These are phyloP conservation scores for Plantago coronopus DNA, from an alignment of 305 asterid species.

Conservation along the genomic window DNA sequence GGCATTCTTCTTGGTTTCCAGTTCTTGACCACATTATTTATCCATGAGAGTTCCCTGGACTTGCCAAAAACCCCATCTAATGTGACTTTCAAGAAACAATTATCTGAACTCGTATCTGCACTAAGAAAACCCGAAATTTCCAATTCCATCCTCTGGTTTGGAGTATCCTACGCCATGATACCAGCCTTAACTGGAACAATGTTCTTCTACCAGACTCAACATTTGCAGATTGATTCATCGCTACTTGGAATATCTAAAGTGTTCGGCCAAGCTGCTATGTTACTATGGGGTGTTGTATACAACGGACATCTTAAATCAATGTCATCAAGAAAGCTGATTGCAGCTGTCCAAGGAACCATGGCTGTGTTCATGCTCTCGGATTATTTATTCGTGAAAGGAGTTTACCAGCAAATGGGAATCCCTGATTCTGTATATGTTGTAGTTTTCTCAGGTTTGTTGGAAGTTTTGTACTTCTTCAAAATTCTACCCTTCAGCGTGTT, in stretches of 20 bases:
- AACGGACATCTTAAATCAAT: constrained; percentile 56
- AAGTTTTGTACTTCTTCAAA: constrained; percentile 74
- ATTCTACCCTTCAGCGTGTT: constrained; percentile 71
- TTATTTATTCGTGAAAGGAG: constrained; percentile 67
- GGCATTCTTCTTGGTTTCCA: constrained; percentile 65
- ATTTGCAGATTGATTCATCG: constrained; percentile 68
- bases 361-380: constrained; percentile 70
- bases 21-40: constrained; percentile 54
- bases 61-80: constrained; percentile 57
- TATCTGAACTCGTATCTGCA: constrained; percentile 57
- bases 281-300: constrained; percentile 74
- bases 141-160: constrained; percentile 66
- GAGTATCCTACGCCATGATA: constrained; percentile 66
- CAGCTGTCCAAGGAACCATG: constrained; percentile 64
- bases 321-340: constrained; percentile 62
- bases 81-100: constrained; percentile 43
- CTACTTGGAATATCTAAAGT: constrained; percentile 85
- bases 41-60: constrained; percentile 58
- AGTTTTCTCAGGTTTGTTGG: constrained; percentile 72
- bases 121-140: constrained; percentile 61
- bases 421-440: constrained; percentile 70
- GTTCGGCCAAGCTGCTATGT: constrained; percentile 86
- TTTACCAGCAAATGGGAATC: constrained; percentile 54
- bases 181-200: constrained; percentile 87
- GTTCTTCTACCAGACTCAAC: constrained; percentile 92